These are phyloP conservation scores for Gonapodya prolifera DNA, from an alignment of 192 early-diverging fungal genomes.

Conservation along the genomic window DNA sequence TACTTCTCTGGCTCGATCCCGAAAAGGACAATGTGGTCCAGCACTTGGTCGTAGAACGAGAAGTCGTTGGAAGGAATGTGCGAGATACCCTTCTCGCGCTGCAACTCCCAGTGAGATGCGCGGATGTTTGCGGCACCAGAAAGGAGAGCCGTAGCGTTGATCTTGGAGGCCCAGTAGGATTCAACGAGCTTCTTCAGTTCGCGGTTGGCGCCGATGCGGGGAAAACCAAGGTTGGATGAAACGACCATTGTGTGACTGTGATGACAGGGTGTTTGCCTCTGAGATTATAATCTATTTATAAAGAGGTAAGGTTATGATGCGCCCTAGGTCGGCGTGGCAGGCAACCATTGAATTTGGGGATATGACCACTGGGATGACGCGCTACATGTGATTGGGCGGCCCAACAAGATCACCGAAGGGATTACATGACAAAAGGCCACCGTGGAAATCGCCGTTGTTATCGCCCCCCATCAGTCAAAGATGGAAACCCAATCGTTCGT, in stretches of 20 bases:
- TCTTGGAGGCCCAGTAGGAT: conserved; percentile 82
- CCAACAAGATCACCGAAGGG: too few relatives aligned
- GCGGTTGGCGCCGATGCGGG: conserved; percentile 87
- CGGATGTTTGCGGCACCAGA: conserved; percentile 54
- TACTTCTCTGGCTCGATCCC: conserved; percentile 58
- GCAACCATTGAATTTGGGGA: too few relatives aligned
- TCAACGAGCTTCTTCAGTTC: conserved; percentile 95
- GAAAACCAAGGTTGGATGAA: conserved; percentile 48
- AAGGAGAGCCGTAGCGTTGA: conserved; percentile 53
- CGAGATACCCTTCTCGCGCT: conserved; percentile 53
- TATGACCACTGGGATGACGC: too few relatives aligned
- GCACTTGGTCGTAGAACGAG: conserved; percentile 88
- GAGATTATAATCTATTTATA: too few relatives aligned
- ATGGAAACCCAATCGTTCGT: too few relatives aligned
- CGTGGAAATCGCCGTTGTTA: too few relatives aligned
- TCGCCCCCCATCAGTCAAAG: too few relatives aligned
- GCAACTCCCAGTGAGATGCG: conserved; percentile 57
- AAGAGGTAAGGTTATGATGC: too few relatives aligned
- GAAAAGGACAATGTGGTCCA: conserved; percentile 50
- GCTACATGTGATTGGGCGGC: too few relatives aligned
- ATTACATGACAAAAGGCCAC: too few relatives aligned
- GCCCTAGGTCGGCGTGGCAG: too few relatives aligned
- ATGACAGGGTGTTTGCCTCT: too few relatives aligned
- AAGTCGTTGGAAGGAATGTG: conserved; percentile 90
- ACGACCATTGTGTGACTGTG: not conserved